phyloP scores from a whole-genome alignment of 768 basidiomycete species.

The Suillus weaverae region DNA sequence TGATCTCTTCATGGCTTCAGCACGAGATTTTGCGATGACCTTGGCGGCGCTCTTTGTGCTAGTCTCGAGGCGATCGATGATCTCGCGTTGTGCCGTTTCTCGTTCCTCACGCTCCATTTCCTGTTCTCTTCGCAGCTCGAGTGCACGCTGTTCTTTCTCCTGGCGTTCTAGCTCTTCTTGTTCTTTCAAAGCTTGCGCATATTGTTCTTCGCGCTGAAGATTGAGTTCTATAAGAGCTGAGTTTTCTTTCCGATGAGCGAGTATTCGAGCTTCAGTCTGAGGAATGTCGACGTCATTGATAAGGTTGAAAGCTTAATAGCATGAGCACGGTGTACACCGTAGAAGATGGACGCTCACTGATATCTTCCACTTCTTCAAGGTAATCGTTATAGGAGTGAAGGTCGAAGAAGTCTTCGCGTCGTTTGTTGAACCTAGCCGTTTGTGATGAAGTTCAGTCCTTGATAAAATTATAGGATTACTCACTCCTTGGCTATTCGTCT shows the following conservation, averaged over 20 bases:
- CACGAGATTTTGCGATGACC: constrained; percentile 68
- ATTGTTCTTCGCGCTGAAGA: constrained; percentile 76
- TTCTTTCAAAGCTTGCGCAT: constrained; percentile 67
- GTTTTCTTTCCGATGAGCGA: constrained; percentile 77
- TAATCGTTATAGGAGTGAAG: constrained; percentile 89
- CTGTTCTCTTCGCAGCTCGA: constrained; percentile 63
- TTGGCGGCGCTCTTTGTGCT: constrained; percentile 70
- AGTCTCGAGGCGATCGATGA: constrained; percentile 81
- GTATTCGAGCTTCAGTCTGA: constrained; percentile 82
- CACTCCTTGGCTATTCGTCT: constrained; percentile 89
- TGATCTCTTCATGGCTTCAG: constrained; percentile 61
- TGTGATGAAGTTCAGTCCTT: not conserved
- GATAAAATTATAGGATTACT: constrained; percentile 19
- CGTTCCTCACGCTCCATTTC: constrained; percentile 77
- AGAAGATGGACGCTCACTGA: constrained; percentile 48
- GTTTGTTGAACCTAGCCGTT: constrained; percentile 83
- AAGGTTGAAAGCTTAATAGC: constrained; percentile 80
- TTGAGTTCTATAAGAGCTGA: constrained; percentile 83
- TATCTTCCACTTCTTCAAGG: constrained; percentile 93
- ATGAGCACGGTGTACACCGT: not conserved
- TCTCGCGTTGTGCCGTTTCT: constrained; percentile 67
- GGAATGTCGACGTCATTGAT: constrained; percentile 84
- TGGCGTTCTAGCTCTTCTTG: constrained; percentile 79
- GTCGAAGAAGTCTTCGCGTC: constrained; percentile 83
- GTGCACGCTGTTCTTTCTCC: constrained; percentile 68